A percentile compares a stretch with the other conserved stretches of the same genome.
These are phyloP conservation scores for Trichosanthes truncata DNA, from an alignment of 306 rosid species.

Conservation along the genomic window DNA sequence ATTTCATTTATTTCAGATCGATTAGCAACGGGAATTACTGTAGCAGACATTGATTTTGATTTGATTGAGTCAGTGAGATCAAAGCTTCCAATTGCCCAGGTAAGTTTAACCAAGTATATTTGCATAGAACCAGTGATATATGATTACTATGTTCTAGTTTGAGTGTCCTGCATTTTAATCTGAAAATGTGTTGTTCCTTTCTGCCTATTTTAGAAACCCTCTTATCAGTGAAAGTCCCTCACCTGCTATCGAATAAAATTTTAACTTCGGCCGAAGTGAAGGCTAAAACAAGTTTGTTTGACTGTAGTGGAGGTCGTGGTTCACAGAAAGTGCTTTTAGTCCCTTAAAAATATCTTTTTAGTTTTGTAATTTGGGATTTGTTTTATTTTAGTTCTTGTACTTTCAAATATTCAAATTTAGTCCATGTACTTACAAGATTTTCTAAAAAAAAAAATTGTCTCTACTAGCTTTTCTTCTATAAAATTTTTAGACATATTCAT, in stretches of 20 bases:
- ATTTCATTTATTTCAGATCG: constrained; percentile 42
- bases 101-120: constrained; percentile 14
- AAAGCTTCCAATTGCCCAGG: constrained; percentile 84
- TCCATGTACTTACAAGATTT: too few species aligned
- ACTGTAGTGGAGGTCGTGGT: not conserved
- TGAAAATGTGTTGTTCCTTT: not conserved
- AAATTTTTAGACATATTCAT: too few species aligned
- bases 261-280: too few species aligned
- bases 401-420: too few species aligned
- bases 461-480: too few species aligned
- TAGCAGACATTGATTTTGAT: constrained; percentile 79
- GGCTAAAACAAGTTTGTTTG: too few species aligned
- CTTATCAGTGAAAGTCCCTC: not conserved
- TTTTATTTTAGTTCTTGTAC: not conserved
- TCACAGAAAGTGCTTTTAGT: not conserved
- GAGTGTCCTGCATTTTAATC: not conserved
- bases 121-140: not conserved
- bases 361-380: too few species aligned
- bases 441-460: too few species aligned
- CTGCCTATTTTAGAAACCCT: not conserved
- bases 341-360: not conserved
- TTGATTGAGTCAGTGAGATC: constrained; percentile 60
- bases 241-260: not conserved
- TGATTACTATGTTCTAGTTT: not conserved
- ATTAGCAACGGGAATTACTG: constrained; percentile 60